These are phyloP conservation scores for Nectriaceae sp. DNA, from an alignment of 2,329 filamentous ascomycete genomes.

Conservation along the genomic window DNA sequence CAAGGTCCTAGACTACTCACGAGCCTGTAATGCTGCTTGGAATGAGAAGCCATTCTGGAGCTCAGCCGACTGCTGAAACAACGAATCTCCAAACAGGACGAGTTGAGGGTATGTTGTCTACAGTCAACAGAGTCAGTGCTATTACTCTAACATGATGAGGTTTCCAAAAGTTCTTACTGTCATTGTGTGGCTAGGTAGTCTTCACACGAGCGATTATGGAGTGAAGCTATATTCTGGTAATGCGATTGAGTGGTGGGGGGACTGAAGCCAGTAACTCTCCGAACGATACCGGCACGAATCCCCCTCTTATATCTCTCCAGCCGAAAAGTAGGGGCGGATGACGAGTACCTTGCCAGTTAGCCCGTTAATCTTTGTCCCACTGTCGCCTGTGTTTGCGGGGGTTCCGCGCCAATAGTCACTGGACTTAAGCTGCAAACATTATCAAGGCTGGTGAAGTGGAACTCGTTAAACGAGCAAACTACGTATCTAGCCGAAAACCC, in stretches of 20 bases:
- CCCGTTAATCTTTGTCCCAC: constrained; percentile 14
- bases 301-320: too few species aligned
- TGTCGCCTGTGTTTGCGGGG: constrained; percentile 20
- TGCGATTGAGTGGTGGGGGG: too few species aligned
- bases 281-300: too few species aligned
- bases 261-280: too few species aligned
- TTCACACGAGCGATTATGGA: too few species aligned
- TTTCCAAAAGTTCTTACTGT: constrained; percentile 17
- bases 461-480: too few species aligned
- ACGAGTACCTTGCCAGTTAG: not conserved
- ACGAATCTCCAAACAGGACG: constrained; percentile 87
- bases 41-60: constrained; percentile 72
- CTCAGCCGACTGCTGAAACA: constrained; percentile 70
- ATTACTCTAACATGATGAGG: not conserved
- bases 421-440: too few species aligned
- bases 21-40: constrained; percentile 67
- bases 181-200: too few species aligned
- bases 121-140: not conserved
- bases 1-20: constrained; percentile 45
- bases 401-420: constrained; percentile 21
- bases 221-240: too few species aligned
- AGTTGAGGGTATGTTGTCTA: constrained; percentile 68
- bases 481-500: too few species aligned
- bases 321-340: not conserved
- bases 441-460: too few species aligned